Evolutionary conservation across 2,329 filamentous ascomycete genomes (phyloP).

Genomic region (Stromatinia cepivora): DNA sequence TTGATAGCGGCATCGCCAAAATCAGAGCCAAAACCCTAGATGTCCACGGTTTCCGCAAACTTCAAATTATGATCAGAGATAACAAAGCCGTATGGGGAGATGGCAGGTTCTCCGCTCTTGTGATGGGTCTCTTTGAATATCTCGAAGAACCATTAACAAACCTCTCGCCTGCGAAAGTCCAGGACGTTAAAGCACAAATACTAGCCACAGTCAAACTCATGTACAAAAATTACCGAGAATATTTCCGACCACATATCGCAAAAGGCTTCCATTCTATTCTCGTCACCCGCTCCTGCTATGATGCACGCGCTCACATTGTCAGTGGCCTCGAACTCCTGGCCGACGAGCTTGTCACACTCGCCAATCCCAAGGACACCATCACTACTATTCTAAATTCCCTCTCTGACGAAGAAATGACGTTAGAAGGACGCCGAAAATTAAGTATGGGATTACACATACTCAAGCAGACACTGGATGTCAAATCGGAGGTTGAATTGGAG

Average conservation of each 20-base stretch:
- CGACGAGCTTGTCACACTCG: slow-evolving; percentile 67
- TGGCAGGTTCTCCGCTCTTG: slow-evolving; percentile 67
- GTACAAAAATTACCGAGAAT: slow-evolving; percentile 64
- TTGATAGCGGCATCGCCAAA: slow-evolving; percentile 73
- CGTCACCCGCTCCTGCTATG: slow-evolving; percentile 63
- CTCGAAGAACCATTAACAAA: slow-evolving; percentile 61
- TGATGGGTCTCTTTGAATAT: slow-evolving; percentile 69
- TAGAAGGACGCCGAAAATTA: slow-evolving; percentile 53
- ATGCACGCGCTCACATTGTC: slow-evolving; percentile 69
- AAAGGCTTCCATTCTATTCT: slow-evolving; percentile 68
- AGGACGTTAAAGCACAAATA: slow-evolving; percentile 73
- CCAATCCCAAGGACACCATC: slow-evolving; percentile 61
- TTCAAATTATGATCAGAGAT: slow-evolving; percentile 73
- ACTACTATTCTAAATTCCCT: slow-evolving; percentile 55
- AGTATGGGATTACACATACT: slow-evolving; percentile 66
- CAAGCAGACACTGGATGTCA: slow-evolving; percentile 54
- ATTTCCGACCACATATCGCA: slow-evolving; percentile 67
- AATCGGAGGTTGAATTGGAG: slow-evolving; percentile 48
- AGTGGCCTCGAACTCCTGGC: slow-evolving; percentile 72
- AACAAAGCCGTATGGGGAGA: slow-evolving; percentile 62
- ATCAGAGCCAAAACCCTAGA: slow-evolving; percentile 72
- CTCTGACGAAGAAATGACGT: slow-evolving; percentile 45
- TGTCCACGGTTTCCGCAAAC: slow-evolving; percentile 76
- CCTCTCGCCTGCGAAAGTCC: slow-evolving; percentile 61
- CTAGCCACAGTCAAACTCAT: slow-evolving; percentile 73